Base-by-base conservation (phyloP, 148 eudicot species). In the Linanthus parryae region DNA sequence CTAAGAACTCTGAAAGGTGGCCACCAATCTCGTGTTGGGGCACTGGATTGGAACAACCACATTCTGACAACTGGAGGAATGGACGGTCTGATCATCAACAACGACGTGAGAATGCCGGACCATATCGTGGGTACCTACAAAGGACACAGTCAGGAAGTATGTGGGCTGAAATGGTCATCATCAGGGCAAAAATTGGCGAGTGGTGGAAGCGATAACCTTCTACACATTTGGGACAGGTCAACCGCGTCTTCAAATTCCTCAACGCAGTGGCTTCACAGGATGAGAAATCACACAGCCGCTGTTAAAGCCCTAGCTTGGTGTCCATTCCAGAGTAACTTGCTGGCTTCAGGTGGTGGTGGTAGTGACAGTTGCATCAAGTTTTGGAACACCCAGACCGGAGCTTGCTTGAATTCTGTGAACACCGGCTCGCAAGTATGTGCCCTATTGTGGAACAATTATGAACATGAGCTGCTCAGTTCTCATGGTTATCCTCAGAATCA, bases 291-390 rank as follows among this genome's bases (percentile, higher is more conserved):
- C 61, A 81, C 89, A 1, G 96, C 96, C 33, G 94, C 94, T 5
- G 96, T 88, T 3, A 84, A 79, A 71, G 94, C 96, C 33, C 86
- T 88, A 8, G 86, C 96, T 25, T 81, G 96, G 96, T 84, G 94
- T 57, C 94, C 96, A 0, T 88, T 88, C 80, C 94, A 84, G 77
- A 66, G 86, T 43, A 88, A 88, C 52, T 52, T 88, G 63, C 49
- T 88, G 59, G 94, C 94, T 30, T 65, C 96, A 0, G 94, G 96
- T n/a, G 97, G 94, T 33, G 97, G 97, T 46, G 90, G 84, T 2
- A 72, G 83, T 14, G 97, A 88, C 47, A 37, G 84, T 20, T 81
- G 84, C 61, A 84, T 88, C 14, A 88, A 82, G 49, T 88, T 88
- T 65, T 88, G 96, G 96, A 88, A 88, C 68, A 81, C 96, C 44